Evolutionary conservation across 192 early-diverging fungal species (phyloP).

Genomic region (Coemansia sp.): DNA sequence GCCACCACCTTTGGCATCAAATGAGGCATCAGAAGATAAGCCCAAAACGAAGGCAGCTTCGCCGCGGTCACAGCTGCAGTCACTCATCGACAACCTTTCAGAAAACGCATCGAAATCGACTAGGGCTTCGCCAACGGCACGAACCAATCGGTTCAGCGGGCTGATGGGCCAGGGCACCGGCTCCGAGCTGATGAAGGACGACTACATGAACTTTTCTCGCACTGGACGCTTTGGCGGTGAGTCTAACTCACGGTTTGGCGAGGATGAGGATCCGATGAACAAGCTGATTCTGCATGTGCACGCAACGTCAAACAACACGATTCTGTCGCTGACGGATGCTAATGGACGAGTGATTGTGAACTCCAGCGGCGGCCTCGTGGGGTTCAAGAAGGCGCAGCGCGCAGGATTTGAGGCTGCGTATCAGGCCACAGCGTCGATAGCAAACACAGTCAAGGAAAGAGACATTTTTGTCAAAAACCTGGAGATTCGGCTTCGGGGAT

Average conservation of each 20-base stretch:
- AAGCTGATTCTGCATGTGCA: conserved; percentile 50
- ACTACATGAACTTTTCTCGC: conserved; percentile 2
- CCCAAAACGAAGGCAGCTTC: not conserved
- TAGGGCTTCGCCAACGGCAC: conserved; percentile 1
- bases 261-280: conserved; percentile 29
- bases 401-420: conserved; percentile 90
- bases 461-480: conserved; percentile 63
- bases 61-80: not conserved
- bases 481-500: conserved; percentile 84
- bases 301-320: conserved; percentile 81
- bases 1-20: not conserved
- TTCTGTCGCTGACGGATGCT: conserved; percentile 73
- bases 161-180: not conserved
- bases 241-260: not conserved
- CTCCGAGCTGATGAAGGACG: conserved; percentile 13
- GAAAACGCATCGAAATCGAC: not conserved
- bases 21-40: not conserved
- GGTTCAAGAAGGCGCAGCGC: conserved; percentile 86
- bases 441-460: conserved; percentile 67
- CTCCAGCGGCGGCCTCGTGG: conserved; percentile 77
- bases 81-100: conserved; percentile 19
- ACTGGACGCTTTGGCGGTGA: not conserved
- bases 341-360: conserved; percentile 70
- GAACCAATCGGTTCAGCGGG: not conserved
- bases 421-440: conserved; percentile 75